Percentiles rank a stretch among this genome's conserved stretches.
These are phyloP conservation scores for Styphnolobium japonicum DNA, from an alignment of 306 rosid genomes.

Conservation along the genomic window DNA sequence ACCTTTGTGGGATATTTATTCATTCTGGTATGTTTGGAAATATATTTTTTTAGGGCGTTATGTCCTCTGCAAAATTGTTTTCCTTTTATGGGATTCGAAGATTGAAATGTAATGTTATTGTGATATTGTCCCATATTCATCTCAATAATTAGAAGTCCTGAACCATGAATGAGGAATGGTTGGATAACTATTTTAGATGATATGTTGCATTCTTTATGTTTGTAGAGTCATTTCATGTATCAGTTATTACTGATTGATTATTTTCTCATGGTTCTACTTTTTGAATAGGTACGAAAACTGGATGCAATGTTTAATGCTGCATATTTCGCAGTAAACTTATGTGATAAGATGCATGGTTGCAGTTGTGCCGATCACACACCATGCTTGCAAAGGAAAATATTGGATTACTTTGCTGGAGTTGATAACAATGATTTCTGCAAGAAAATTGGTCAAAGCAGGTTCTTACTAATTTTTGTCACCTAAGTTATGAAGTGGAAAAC, in stretches of 20 bases:
- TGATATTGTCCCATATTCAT: slow-evolving; percentile 10
- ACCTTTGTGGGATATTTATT: background rate
- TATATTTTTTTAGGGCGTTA: background rate
- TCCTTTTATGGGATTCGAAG: background rate
- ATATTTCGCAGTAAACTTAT: slow-evolving; percentile 50
- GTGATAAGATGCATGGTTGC: slow-evolving; percentile 69
- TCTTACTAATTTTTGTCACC: slow-evolving; percentile 20
- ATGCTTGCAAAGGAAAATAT: slow-evolving; percentile 73
- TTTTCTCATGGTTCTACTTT: slow-evolving; percentile 26
- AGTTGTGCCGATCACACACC: slow-evolving; percentile 62
- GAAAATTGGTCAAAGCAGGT: slow-evolving; percentile 78
- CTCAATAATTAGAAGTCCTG: slow-evolving; percentile 12
- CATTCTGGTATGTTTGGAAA: background rate
- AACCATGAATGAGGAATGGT: background rate
- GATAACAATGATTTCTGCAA: slow-evolving; percentile 46
- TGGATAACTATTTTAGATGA: background rate
- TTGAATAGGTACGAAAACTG: slow-evolving; percentile 71
- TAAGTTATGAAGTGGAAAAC: background rate
- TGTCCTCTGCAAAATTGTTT: background rate
- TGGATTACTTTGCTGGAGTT: slow-evolving; percentile 67
- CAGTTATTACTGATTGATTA: background rate
- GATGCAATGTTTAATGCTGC: slow-evolving; percentile 81
- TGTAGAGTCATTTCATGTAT: background rate
- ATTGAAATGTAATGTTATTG: background rate
- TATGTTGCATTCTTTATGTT: background rate